Evolutionary conservation across 768 basidiomycete genomes (phyloP), one percentile per base, ranked within the genome.

Genomic region (Phaeotremella fagi): DNA sequence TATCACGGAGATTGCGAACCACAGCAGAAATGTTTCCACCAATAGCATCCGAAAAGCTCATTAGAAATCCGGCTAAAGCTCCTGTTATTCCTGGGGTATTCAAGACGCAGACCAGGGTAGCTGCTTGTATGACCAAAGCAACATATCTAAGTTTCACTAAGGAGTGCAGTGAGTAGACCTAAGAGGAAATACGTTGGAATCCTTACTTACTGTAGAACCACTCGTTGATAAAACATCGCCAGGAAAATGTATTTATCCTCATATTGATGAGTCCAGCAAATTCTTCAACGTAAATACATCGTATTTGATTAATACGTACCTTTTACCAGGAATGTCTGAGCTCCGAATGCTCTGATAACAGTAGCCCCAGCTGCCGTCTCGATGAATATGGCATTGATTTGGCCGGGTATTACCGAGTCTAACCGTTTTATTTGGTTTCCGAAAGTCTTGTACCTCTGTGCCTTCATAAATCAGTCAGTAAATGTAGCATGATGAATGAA

Each of bases 291-390:
- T 41, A 6, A 41, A 20, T 14, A 6, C 7, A 20, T 6, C 6
- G 12, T 7, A 20, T 6, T 20, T 12, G 12, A 14, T 11, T 20
- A 3, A 4, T 3, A 57, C 58, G 51, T 22, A 57, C 64, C 59
- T n/a, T 56, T 26, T 4, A 66, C 22, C 45, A 66, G 63, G 9
- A 63, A 20, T 3, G 55, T 50, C 42, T 70, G 68, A 2, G 29
- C 50, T 2, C 68, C 68, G 24, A 66, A 66, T 14, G 68, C 68
- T 9, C 68, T 46, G 44, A 70, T 63, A 5, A 70, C 65, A 4
- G 62, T 54, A 4, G 65, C 53, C 1, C 68, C 68, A 7, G 64
- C 68, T 4, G 66, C 58, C 3, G 64, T 64, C 48, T 70, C 68
- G 11, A 60, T 54, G 42, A 64, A 64, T 15, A 64, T 57, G 1